Conservation (phyloP, 1,139 yeast genomes). For the Candida sanyaensis region DNA sequence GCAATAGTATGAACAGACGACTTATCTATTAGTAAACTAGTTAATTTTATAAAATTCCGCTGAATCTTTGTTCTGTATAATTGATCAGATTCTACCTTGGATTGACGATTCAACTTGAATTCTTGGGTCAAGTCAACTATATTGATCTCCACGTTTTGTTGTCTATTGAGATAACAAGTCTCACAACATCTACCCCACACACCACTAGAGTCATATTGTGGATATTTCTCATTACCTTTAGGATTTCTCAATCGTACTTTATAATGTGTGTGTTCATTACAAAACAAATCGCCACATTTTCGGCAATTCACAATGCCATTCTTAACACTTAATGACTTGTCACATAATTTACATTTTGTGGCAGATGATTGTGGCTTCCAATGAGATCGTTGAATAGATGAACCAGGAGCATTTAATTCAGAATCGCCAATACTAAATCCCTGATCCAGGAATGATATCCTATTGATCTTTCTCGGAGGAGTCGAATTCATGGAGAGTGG, state of each 20-base stretch:
- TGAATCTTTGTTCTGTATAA: conserved; percentile 61
- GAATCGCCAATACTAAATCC: conserved; percentile 33
- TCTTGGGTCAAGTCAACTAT: conserved; percentile 50
- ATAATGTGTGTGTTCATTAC: conserved; percentile 63
- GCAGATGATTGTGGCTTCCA: conserved; percentile 56
- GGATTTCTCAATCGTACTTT: conserved; percentile 49
- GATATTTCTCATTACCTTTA: conserved; percentile 28
- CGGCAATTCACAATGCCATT: conserved; percentile 63
- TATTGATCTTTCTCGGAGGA: conserved; percentile 25
- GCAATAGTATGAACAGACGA: conserved; percentile 1
- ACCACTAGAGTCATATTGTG: conserved; percentile 46
- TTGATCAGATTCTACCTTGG: conserved; percentile 40
- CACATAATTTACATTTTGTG: conserved; percentile 45
- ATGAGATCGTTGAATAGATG: conserved; percentile 51
- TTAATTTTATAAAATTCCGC: conserved; percentile 56
- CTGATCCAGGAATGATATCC: conserved; percentile 36
- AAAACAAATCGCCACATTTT: conserved; percentile 71
- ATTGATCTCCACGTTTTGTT: conserved; percentile 37
- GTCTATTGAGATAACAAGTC: conserved; percentile 53
- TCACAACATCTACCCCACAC: conserved; percentile 73
- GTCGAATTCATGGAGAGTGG: conserved; percentile 8
- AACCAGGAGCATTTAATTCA: conserved; percentile 2
- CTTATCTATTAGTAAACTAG: conserved; percentile 25
- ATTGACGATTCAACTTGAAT: conserved; percentile 45
- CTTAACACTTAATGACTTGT: conserved; percentile 40